Evolutionary conservation across 305 asterid species (phyloP).

Genomic region (Ilex paraguariensis): DNA sequence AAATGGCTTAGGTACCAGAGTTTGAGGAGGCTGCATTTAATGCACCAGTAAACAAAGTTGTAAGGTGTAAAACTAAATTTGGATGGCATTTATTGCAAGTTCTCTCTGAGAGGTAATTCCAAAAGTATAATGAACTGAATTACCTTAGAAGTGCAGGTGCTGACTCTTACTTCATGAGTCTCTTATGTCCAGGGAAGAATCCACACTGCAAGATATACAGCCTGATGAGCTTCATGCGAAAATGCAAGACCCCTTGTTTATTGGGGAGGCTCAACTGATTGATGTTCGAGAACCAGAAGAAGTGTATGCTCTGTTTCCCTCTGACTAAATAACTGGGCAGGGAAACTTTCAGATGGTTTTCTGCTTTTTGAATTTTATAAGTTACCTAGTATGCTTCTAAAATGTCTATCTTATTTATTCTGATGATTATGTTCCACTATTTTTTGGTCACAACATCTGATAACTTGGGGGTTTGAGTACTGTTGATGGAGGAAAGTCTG

Average conservation of each 20-base stretch:
- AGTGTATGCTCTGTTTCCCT: slow-evolving; percentile 54
- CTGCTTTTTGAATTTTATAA: not conserved
- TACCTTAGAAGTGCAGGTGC: slow-evolving; percentile 10
- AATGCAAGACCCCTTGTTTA: slow-evolving; percentile 78
- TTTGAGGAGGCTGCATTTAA: slow-evolving; percentile 91
- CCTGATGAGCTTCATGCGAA: slow-evolving; percentile 68
- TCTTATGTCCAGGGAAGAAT: slow-evolving; percentile 53
- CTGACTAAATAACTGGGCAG: not conserved
- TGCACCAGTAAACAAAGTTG: slow-evolving; percentile 68
- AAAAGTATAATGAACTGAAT: slow-evolving; percentile 7
- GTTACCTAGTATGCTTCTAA: not conserved
- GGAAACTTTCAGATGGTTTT: not conserved
- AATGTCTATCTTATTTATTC: too few relatives aligned
- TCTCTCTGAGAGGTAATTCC: slow-evolving; percentile 76
- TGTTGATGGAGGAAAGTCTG: too few relatives aligned
- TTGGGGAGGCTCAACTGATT: slow-evolving; percentile 77
- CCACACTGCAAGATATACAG: slow-evolving; percentile 62
- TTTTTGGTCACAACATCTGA: too few relatives aligned
- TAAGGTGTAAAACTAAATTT: slow-evolving; percentile 77
- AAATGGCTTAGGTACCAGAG: slow-evolving; percentile 70
- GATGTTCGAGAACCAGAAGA: slow-evolving; percentile 98
- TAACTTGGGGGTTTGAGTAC: too few relatives aligned
- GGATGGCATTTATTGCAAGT: slow-evolving; percentile 98
- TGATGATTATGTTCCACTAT: too few relatives aligned
- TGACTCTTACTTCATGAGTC: slow-evolving; percentile 16